Conservation (phyloP, 2,329 filamentous ascomycete genomes). For the Claviceps quebecensis region DNA sequence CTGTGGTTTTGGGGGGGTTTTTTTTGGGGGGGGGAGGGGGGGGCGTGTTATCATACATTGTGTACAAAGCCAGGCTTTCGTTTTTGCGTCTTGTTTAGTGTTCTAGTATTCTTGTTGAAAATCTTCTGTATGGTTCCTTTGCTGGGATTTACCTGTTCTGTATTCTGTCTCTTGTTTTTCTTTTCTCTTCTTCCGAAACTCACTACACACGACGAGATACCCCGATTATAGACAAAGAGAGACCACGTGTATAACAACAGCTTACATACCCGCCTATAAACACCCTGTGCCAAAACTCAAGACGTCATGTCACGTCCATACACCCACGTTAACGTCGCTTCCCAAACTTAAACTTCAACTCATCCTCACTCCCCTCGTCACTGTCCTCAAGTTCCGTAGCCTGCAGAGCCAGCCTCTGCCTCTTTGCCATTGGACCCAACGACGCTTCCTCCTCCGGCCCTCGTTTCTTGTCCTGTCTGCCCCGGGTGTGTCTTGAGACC, state of each 20-base stretch:
- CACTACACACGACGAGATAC: conserved; percentile 3
- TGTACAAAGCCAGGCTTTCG: no score
- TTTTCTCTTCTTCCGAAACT: background rate
- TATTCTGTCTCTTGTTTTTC: background rate
- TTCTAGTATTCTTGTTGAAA: no score
- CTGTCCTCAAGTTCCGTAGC: conserved; percentile 22
- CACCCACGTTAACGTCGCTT: conserved; percentile 24
- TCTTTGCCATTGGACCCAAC: conserved; percentile 18
- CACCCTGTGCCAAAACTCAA: background rate
- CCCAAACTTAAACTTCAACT: conserved; percentile 41
- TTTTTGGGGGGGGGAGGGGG: background rate
- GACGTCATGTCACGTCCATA: no score
- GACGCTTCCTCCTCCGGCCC: conserved; percentile 16
- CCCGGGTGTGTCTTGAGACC: conserved; percentile 10
- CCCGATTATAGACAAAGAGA: conserved; percentile 2
- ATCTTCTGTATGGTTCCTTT: no score
- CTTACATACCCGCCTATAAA: background rate
- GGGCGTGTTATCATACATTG: no score
- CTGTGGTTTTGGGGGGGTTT: background rate
- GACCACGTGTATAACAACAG: background rate
- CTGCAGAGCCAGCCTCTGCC: conserved; percentile 20
- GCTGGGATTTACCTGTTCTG: background rate
- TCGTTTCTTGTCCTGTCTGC: conserved; percentile 19
- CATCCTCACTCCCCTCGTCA: conserved; percentile 42
- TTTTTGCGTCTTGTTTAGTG: background rate